Evolutionary conservation across 768 basidiomycete genomes (phyloP).

Genomic region (Neoboletus magnificus): DNA sequence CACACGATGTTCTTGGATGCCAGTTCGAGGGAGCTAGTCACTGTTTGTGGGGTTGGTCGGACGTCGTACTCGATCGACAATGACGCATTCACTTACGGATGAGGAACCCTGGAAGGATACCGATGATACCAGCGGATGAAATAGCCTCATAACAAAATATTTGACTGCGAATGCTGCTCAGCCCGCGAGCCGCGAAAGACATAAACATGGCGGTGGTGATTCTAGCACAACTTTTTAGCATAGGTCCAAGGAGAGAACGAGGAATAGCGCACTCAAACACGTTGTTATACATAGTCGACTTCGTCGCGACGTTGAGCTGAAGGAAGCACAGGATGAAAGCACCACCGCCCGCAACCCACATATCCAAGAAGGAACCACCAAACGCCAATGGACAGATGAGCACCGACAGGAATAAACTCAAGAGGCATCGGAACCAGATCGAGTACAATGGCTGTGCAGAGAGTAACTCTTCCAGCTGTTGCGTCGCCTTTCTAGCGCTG

Average conservation of each 20-base stretch:
- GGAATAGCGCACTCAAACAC: slow-evolving; percentile 71
- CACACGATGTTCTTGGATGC: slow-evolving; percentile 84
- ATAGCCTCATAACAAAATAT: slow-evolving; percentile 92
- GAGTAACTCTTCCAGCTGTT: slow-evolving; percentile 61
- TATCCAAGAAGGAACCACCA: slow-evolving; percentile 79
- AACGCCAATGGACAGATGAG: slow-evolving; percentile 85
- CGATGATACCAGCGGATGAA: slow-evolving; percentile 82
- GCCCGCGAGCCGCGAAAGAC: slow-evolving; percentile 75
- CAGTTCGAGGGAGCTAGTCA: slow-evolving; percentile 79
- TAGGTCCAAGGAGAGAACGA: not conserved
- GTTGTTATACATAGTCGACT: slow-evolving; percentile 80
- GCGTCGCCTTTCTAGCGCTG: slow-evolving; percentile 72
- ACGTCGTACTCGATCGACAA: not conserved
- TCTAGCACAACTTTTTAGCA: slow-evolving; percentile 38
- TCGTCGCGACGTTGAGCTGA: slow-evolving; percentile 70
- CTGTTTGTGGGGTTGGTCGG: slow-evolving; percentile 34
- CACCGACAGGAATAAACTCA: slow-evolving; percentile 70
- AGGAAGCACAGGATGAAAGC: slow-evolving; percentile 67
- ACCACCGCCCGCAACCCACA: slow-evolving; percentile 73
- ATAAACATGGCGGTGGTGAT: slow-evolving; percentile 80
- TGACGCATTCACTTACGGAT: slow-evolving; percentile 50
- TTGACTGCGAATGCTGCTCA: slow-evolving; percentile 72
- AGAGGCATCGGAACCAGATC: slow-evolving; percentile 53
- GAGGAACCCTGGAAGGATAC: slow-evolving; percentile 87
- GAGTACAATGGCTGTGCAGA: slow-evolving; percentile 63